phyloP scores from a whole-genome alignment of 495 filamentous ascomycete genomes.

The Acidomyces sp. region DNA sequence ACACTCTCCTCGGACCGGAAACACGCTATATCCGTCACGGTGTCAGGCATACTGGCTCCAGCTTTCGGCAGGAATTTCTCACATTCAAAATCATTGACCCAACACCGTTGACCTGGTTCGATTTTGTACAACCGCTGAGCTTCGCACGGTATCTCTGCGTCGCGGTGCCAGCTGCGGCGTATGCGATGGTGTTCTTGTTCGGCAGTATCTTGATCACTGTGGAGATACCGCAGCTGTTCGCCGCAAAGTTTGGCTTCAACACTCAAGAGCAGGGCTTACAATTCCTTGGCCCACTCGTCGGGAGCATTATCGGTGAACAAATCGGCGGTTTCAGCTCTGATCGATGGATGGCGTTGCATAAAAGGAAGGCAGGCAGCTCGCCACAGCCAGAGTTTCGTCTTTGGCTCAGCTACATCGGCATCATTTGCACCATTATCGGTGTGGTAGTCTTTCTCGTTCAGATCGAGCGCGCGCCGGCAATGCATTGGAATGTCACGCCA shows the following conservation, averaged over 20 bases:
- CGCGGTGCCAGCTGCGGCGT: constrained; percentile 36
- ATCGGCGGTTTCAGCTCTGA: constrained; percentile 38
- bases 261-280: constrained; percentile 41
- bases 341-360: constrained; percentile 33
- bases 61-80: constrained; percentile 31
- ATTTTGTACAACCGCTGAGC: constrained; percentile 37
- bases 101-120: constrained; percentile 32
- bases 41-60: constrained; percentile 18
- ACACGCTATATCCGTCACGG: constrained; percentile 36
- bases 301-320: constrained; percentile 42
- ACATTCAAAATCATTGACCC: constrained; percentile 36
- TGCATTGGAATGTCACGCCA: constrained; percentile 37
- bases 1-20: constrained; percentile 42
- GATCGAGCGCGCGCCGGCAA: constrained; percentile 27
- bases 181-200: constrained; percentile 41
- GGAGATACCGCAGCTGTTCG: constrained; percentile 39
- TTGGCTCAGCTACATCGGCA: constrained; percentile 41
- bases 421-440: constrained; percentile 34
- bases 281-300: constrained; percentile 39
- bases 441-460: constrained; percentile 38
- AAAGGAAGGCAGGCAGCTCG: constrained; percentile 20
- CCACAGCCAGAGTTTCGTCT: constrained; percentile 36
- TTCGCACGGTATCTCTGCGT: constrained; percentile 32
- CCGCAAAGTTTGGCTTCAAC: constrained; percentile 38
- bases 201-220: constrained; percentile 36